Evolutionary conservation across 371 early-diverging fungal genomes (phyloP), one percentile per base, ranked within the genome.

Genomic region (Haplosporangium sp.): DNA sequence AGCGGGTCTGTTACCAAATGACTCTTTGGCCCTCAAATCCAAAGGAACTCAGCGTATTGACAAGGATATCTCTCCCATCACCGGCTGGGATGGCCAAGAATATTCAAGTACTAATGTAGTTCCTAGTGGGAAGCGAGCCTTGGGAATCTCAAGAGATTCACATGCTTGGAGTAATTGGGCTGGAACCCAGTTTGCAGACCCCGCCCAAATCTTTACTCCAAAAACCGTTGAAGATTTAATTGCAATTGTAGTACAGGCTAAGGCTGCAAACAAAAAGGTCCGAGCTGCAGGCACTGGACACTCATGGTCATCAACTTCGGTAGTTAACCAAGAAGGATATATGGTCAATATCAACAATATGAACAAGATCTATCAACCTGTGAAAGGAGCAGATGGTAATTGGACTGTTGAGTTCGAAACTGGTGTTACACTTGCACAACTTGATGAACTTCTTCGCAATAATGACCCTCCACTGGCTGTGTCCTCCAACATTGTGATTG

Each of bases 401-500:
- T 72, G 70, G 69, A 62, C 69, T 0, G 66, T 69, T 37, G 65
- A 63, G 60, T 11, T 9, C 52, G 42, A 13, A 42, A 52, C 4
- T 4, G 35, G 2, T 6, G 81, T 3, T 65, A 71, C 39, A 42
- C 42, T 73, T 20, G 59, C 44, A 34, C 55, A 60, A 2, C 15
- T 79, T 2, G 81, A 83, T 42, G 59, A 71, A 15, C 40, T 38
- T 1, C 55, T 79, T 27, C 50, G 65, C 6, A 15, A 38, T 0
- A 67, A 83, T 40, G 39, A 79, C 13, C 84, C 81, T 35, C 76
- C 84, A 8, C 62, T 79, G 35, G 61, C 84, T 1, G n/a, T 83
- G 17, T 57, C 66, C 3, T 83, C 81, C 7, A 72, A 67, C 38
- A 70, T 72, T 13, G 76, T 70, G 0, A 35, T 76, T 8, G 68